These are phyloP conservation scores for Stylonectria norvegica DNA, from an alignment of 2,329 filamentous ascomycete genomes.

Conservation along the genomic window DNA sequence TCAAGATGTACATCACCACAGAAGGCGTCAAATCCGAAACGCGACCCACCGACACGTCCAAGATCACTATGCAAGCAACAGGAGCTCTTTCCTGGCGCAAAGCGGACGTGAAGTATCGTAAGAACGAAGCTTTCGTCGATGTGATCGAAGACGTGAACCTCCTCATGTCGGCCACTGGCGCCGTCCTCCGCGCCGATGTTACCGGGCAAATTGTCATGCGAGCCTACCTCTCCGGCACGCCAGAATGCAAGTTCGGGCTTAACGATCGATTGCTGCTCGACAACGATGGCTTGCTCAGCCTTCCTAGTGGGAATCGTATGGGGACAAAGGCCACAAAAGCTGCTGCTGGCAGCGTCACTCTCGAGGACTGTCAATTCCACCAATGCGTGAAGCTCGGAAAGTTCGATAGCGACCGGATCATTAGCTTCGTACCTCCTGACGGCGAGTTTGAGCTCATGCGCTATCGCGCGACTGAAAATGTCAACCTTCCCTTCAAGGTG, in stretches of 20 bases:
- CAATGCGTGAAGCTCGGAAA: constrained; percentile 97
- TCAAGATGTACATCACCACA: constrained; percentile 99
- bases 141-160: constrained; percentile 99
- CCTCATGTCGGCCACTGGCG: constrained; percentile 96
- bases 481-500: constrained; percentile 97
- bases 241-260: constrained; percentile 97
- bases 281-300: constrained; percentile 60
- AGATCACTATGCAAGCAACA: constrained; percentile 99
- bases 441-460: constrained; percentile 99
- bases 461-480: constrained; percentile 96
- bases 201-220: constrained; percentile 98
- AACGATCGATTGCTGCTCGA: constrained; percentile 95
- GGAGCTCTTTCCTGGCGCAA: constrained; percentile 95
- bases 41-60: constrained; percentile 85
- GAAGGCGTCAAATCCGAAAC: constrained; percentile 94
- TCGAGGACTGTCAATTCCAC: constrained; percentile 98
- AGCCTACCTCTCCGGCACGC: constrained; percentile 91
- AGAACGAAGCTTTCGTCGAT: constrained; percentile 99
- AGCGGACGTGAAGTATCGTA: constrained; percentile 96
- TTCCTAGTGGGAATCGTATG: constrained; percentile 71
- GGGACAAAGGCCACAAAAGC: constrained; percentile 90
- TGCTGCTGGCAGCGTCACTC: constrained; percentile 87
- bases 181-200: constrained; percentile 91
- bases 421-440: constrained; percentile 94
- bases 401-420: constrained; percentile 94